phyloP scores from a whole-genome alignment of 2,329 filamentous ascomycete genomes.

The Setomelanomma holmii region DNA sequence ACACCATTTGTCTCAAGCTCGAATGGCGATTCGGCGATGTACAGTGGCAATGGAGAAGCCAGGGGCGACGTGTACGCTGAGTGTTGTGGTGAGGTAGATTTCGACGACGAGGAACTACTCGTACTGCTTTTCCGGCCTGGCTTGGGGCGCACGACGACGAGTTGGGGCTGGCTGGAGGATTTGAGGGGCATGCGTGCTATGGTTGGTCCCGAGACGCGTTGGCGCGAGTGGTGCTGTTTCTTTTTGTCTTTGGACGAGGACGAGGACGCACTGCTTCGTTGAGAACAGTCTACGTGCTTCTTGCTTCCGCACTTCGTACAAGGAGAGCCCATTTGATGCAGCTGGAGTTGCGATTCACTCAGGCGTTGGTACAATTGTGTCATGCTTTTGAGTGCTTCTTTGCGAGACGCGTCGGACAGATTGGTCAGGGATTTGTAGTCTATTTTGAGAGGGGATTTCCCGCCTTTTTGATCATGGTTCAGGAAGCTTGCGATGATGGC shows the following conservation, averaged over 20 bases:
- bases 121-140: constrained; percentile 33
- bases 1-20: constrained; percentile 15
- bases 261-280: constrained; percentile 15
- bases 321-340: constrained; percentile 30
- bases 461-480: constrained; percentile 42
- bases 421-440: constrained; percentile 55
- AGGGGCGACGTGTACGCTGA: constrained; percentile 32
- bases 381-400: constrained; percentile 53
- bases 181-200: constrained; percentile 42
- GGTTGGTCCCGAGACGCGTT: constrained; percentile 32
- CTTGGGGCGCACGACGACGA: constrained; percentile 47
- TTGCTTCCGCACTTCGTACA: constrained; percentile 34
- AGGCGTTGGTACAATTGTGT: constrained; percentile 50
- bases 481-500: constrained; percentile 55
- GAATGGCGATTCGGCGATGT: constrained; percentile 34
- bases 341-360: constrained; percentile 44
- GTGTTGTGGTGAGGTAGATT: constrained; percentile 23
- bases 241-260: constrained; percentile 33
- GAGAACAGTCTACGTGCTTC: constrained; percentile 32
- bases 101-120: constrained; percentile 29
- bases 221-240: constrained; percentile 27
- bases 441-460: constrained; percentile 40
- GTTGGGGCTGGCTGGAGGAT: constrained; percentile 42
- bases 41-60: constrained; percentile 32
- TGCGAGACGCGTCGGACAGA: constrained; percentile 54